Base-by-base conservation (phyloP, 257 asterid genomes). In the Scutellaria minor region DNA sequence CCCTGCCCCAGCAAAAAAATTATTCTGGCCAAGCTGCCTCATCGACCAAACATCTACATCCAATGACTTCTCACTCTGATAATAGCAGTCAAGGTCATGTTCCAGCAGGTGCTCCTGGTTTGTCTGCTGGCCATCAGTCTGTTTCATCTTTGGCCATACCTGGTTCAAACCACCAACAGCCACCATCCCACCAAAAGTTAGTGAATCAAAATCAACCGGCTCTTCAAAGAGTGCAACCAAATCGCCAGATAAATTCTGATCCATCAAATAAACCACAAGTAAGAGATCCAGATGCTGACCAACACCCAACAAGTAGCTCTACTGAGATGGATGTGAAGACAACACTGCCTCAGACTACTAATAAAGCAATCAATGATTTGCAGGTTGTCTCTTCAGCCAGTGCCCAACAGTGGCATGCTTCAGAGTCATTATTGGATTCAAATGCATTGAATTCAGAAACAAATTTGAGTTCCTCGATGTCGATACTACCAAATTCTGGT, bases 1-100 rank as follows among this genome's bases (percentile, higher is more conserved):
- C 83, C 62, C 78, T 79, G 80, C 81, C 93, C 70, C 89, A 75
- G 82, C 84, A 83, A 71, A 89, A 86, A 74, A 80, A 45, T n/a
- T 78, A 78, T 82, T 68, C 95, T 69, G 86, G 78, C 65, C 92
- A 79, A 78, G 80, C 68, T 67, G 27, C 89, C 53, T 54, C 85
- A 57, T 75, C 86, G 47, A 44, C 85, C 35, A 89, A 86, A 73
- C 87, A 85, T 68, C 80, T 53, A n/a, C 70, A 76, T 80, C 88
- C 81, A 73, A 60, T 78, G 58, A 79, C 86, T 77, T 80, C 83
- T 70, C 87, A 81, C 68, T 80, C 90, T 65, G 89, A 83, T 70
- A 83, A 64, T 73, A 73, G 74, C 83, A 77, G 66, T 79, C 89
- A 82, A 75, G 81, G 83, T 79, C 87, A 81, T 53, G 81, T 79